phyloP scores from a whole-genome alignment of 129 eudicot genomes.

The Dittrichia graveolens region DNA sequence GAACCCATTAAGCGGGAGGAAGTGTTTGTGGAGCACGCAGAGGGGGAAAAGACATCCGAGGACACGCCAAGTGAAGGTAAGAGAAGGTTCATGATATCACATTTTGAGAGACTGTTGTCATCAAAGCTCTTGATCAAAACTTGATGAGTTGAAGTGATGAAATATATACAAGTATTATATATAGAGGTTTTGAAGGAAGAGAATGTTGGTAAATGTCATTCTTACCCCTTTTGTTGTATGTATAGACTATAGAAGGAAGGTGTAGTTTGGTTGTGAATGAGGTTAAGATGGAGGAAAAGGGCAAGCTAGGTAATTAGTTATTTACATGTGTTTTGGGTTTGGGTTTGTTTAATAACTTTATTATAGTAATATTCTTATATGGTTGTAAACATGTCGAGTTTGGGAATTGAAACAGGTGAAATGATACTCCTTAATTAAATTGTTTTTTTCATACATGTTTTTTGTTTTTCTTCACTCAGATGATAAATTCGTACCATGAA shows the following conservation, averaged over 20 bases:
- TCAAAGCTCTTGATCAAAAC: conserved; percentile 53
- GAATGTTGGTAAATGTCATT: conserved; percentile 27
- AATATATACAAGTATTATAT: conserved; percentile 7
- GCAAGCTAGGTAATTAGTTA: not conserved
- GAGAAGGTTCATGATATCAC: conserved; percentile 45
- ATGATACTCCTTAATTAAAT: too few species aligned
- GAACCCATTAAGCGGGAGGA: conserved; percentile 33
- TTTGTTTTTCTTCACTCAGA: too few species aligned
- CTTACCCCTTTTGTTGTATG: conserved; percentile 16
- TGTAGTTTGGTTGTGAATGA: not conserved
- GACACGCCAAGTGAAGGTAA: conserved; percentile 39
- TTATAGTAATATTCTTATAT: too few species aligned
- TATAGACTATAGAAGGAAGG: too few species aligned
- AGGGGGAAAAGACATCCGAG: conserved; percentile 33
- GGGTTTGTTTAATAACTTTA: too few species aligned
- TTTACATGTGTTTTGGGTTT: too few species aligned
- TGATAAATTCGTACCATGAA: too few species aligned
- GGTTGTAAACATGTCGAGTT: too few species aligned
- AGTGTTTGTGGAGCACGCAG: conserved; percentile 37
- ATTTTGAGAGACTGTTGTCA: conserved; percentile 45
- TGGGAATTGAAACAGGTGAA: too few species aligned
- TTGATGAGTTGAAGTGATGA: conserved; percentile 39
- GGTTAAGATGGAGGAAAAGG: conserved; percentile 27
- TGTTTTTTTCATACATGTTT: too few species aligned
- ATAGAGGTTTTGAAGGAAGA: conserved; percentile 12